Conservation (phyloP, 2,329 filamentous ascomycete species). For the Aureobasidium uvarum region DNA sequence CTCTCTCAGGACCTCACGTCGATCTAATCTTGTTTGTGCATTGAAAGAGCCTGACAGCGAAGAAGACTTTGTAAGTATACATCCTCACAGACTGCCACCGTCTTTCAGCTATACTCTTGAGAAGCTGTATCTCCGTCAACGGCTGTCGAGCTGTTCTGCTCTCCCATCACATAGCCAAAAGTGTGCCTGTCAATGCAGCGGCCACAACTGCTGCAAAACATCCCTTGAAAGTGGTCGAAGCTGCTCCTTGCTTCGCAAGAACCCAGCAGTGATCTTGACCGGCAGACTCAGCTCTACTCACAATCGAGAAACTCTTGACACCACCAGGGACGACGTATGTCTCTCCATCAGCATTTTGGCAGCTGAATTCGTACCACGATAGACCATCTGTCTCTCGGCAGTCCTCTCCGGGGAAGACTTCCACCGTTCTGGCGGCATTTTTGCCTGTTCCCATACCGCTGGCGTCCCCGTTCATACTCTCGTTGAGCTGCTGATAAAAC, state of each 20-base stretch:
- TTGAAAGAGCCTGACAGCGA: too few relatives aligned
- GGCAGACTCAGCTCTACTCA: not conserved
- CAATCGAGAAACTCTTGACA: not conserved
- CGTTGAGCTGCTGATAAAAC: not conserved
- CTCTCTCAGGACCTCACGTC: too few relatives aligned
- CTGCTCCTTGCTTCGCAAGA: not conserved
- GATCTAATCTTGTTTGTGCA: too few relatives aligned
- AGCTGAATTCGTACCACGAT: conserved; percentile 1
- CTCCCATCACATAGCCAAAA: not conserved
- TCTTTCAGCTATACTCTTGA: too few relatives aligned
- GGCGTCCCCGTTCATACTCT: not conserved
- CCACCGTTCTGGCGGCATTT: not conserved
- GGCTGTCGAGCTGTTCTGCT: too few relatives aligned
- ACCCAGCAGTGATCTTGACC: not conserved
- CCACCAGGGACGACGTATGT: not conserved
- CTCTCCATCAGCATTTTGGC: not conserved
- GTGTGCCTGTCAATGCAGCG: not conserved
- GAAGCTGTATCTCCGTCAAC: too few relatives aligned
- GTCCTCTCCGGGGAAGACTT: not conserved
- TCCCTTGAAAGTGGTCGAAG: not conserved
- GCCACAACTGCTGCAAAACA: not conserved
- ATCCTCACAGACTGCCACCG: too few relatives aligned
- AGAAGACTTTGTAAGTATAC: too few relatives aligned
- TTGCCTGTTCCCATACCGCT: not conserved
- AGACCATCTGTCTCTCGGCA: not conserved